Conservation (phyloP, 2,329 filamentous ascomycete genomes). For the Penicillium sp. region DNA sequence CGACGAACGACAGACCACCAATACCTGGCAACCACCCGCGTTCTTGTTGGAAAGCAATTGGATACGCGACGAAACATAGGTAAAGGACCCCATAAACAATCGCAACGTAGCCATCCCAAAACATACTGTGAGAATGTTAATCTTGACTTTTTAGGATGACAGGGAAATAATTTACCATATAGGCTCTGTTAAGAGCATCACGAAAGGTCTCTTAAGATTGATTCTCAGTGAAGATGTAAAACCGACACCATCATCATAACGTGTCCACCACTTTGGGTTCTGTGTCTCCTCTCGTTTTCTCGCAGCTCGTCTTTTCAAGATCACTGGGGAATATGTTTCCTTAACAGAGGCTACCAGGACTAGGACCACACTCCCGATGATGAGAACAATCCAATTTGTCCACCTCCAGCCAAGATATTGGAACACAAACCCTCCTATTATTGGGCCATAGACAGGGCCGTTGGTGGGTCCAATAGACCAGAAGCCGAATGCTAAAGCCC, state of each 20-base stretch:
- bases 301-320: constrained; percentile 68
- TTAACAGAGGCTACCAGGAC: constrained; percentile 61
- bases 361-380: constrained; percentile 66
- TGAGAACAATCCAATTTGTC: constrained; percentile 80
- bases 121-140: constrained; percentile 56
- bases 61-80: constrained; percentile 86
- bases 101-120: constrained; percentile 70
- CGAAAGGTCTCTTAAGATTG: constrained; percentile 74
- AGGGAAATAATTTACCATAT: constrained; percentile 65
- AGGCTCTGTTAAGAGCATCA: constrained; percentile 75
- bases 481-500: constrained; percentile 76
- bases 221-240: constrained; percentile 68
- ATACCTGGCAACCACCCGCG: constrained; percentile 75
- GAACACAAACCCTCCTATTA: constrained; percentile 77
- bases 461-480: constrained; percentile 84
- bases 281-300: constrained; percentile 66
- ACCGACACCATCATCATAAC: constrained; percentile 71
- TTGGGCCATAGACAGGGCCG: constrained; percentile 65
- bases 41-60: constrained; percentile 72
- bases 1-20: constrained; percentile 75
- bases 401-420: constrained; percentile 75
- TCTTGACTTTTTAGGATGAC: not conserved
- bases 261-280: constrained; percentile 73
- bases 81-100: constrained; percentile 83
- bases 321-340: constrained; percentile 75